Evolutionary conservation across 345 rosid genomes (phyloP).

Genomic region (Aegle marmelos): DNA sequence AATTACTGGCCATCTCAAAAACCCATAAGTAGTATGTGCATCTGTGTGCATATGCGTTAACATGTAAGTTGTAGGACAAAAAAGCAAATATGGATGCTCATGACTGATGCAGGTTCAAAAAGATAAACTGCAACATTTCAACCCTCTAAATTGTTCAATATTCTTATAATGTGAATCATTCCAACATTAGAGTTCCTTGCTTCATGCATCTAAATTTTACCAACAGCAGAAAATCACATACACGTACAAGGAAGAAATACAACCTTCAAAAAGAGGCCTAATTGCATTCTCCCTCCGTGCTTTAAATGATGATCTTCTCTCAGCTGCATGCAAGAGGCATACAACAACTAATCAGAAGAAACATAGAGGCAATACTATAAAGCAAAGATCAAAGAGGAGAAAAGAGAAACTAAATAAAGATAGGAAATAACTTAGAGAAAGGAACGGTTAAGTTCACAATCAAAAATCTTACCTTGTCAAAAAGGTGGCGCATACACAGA

Average conservation of each 20-base stretch:
- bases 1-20: neutral
- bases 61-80: neutral
- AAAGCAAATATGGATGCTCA: neutral
- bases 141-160: neutral
- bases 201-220: neutral
- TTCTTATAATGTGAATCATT: neutral
- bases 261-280: conserved; percentile 94
- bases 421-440: neutral
- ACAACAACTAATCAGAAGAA: conserved; percentile 4
- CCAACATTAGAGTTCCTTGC: neutral
- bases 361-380: neutral
- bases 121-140: neutral
- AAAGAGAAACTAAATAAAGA: neutral
- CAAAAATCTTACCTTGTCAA: conserved; percentile 65
- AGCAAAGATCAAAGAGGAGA: neutral
- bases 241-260: conserved; percentile 12
- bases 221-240: neutral
- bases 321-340: conserved; percentile 42
- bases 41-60: neutral
- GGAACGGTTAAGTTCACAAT: conserved; percentile 1
- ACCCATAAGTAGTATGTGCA: neutral
- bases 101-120: neutral
- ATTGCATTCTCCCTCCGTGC: conserved; percentile 98
- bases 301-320: conserved; percentile 94
- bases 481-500: conserved; percentile 85